Base-by-base conservation (phyloP, 2,329 filamentous ascomycete genomes). In the Fusarium sp. region DNA sequence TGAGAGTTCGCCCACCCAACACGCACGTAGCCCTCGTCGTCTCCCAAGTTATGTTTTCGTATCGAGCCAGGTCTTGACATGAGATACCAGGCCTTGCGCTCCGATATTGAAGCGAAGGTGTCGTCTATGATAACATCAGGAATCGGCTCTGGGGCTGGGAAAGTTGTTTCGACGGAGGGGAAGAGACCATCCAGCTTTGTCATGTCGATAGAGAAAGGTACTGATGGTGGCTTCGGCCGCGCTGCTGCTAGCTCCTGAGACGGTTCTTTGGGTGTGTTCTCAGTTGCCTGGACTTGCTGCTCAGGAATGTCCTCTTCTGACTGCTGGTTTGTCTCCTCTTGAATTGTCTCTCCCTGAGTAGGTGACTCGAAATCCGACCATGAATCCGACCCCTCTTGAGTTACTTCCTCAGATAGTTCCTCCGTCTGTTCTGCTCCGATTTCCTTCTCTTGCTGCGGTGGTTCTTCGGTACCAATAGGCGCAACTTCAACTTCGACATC, bases 21-120 rank as follows among this genome's bases (percentile, higher is more conserved):
- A 8, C 83, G 80, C 15, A 83, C 77, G 70, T 89, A 90, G 61
- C 81, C 83, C 8, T 87, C 85, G 45, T 86, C 84, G 41, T 87
- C 81, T 38, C 83, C 85, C 4, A 75, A 74, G 51, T 87, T 79
- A 64, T 88, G 81, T 56, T 83, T 83, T 6, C 85, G 79, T 65
- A 82, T 80, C 1, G 86, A 86, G 3, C 86, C 87, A 52, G 80
- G 81, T 6, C 87, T 81, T 7, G 87, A 88, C 15, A 89, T 74
- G 19, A 86, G 84, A 64, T 89, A 88, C 88, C 88, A 90, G 7
- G 80, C 79, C 67, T 85, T 88, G 44, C 88, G 85, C 72, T 89
- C 82, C 3, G 83, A 82, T 4, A 83, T 81, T 3, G 80, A 78
- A 5, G 77, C 76, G 58, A 88, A 88, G 26, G 77, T 83, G 69